These are phyloP conservation scores for Phanerochaete carnosa DNA, from an alignment of 768 basidiomycete genomes.

Conservation along the genomic window DNA sequence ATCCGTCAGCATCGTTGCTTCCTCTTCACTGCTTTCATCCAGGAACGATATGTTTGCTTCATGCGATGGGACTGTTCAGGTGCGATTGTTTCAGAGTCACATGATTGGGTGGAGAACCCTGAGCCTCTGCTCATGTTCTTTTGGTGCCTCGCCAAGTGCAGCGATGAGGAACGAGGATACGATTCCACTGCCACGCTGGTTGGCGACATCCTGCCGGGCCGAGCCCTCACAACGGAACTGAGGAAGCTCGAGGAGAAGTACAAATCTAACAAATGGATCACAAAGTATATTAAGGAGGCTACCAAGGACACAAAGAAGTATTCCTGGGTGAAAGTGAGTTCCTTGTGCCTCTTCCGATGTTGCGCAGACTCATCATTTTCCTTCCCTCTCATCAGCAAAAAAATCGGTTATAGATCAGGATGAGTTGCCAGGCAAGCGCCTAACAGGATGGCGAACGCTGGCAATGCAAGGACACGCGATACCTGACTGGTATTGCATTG, in stretches of 20 bases:
- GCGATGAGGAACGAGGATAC: neutral
- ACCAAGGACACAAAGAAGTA: neutral
- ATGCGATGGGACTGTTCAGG: conserved; percentile 6
- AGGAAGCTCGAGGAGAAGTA: neutral
- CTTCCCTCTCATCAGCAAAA: too few relatives aligned
- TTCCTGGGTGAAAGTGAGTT: neutral
- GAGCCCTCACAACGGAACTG: neutral
- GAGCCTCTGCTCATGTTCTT: neutral
- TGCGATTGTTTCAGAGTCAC: neutral
- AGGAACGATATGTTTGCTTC: neutral
- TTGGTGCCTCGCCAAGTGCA: neutral
- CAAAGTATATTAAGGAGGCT: neutral
- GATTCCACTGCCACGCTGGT: conserved; percentile 1
- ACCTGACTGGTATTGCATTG: too few relatives aligned
- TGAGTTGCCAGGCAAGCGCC: too few relatives aligned
- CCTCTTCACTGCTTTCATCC: neutral
- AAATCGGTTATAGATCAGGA: too few relatives aligned
- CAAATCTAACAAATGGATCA: neutral
- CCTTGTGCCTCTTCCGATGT: neutral
- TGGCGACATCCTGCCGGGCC: neutral
- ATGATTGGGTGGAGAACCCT: neutral
- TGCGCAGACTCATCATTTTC: neutral
- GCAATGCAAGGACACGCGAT: too few relatives aligned
- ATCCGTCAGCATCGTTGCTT: conserved; percentile 1
- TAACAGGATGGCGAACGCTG: too few relatives aligned